These are phyloP conservation scores for Inga leiocalycina DNA, from an alignment of 306 rosid genomes.

Conservation along the genomic window DNA sequence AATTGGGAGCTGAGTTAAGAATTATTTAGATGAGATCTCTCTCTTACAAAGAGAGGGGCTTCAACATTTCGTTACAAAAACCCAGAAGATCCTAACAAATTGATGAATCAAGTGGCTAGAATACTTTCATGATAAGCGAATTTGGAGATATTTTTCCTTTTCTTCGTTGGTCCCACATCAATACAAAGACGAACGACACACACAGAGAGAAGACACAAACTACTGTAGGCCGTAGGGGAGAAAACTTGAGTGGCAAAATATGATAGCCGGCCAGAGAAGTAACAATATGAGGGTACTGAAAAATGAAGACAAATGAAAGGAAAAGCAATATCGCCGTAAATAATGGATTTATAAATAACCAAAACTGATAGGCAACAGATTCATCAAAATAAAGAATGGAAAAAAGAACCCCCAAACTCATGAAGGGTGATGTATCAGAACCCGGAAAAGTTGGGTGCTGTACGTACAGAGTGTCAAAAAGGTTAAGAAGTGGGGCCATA, in stretches of 20 bases:
- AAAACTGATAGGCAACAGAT: neutral
- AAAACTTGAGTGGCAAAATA: neutral
- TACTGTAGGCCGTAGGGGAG: neutral
- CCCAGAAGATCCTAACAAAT: neutral
- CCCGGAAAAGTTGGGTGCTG: constrained; percentile 19
- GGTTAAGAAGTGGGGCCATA: constrained; percentile 45
- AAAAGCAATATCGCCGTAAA: neutral
- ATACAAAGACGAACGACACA: neutral
- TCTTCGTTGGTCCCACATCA: neutral
- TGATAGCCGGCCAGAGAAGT: neutral
- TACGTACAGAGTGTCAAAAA: neutral
- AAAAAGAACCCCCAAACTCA: neutral
- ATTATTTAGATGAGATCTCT: constrained; percentile 1
- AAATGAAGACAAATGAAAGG: neutral
- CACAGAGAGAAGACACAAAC: neutral
- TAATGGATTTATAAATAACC: neutral
- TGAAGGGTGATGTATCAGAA: neutral
- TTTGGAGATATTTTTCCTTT: neutral
- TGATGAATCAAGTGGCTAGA: constrained; percentile 15
- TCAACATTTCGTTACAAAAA: neutral
- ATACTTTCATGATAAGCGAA: constrained; percentile 1
- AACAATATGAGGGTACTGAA: neutral
- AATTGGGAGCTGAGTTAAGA: neutral
- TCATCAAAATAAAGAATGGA: neutral
- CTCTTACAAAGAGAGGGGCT: neutral